Conservation (phyloP, 83 land plant genomes). For the Isoetes engelmannii region DNA sequence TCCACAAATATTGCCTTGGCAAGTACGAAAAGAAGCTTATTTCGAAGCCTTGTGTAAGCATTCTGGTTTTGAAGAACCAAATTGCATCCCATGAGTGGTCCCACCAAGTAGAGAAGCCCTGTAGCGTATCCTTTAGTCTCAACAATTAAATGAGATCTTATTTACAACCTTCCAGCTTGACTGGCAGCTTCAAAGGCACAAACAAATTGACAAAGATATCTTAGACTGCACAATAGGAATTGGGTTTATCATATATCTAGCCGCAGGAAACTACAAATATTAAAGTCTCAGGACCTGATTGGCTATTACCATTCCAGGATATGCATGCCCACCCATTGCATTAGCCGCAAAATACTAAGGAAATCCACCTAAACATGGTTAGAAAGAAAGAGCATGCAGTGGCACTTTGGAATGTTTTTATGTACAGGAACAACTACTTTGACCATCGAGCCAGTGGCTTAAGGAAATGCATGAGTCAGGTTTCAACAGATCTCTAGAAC, state of each 20-base stretch:
- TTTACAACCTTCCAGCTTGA: constrained; percentile 25
- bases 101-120: constrained; percentile 56
- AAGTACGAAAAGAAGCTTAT: constrained; percentile 41
- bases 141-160: constrained; percentile 48
- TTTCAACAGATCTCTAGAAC: no score
- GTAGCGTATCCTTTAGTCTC: constrained; percentile 88
- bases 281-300: no score
- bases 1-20: constrained; percentile 58
- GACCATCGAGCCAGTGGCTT: no score
- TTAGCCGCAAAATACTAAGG: no score
- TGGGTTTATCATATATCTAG: constrained; percentile 45
- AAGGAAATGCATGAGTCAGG: no score
- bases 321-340: no score
- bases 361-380: no score
- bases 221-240: constrained; percentile 39
- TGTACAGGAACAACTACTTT: no score
- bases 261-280: no score
- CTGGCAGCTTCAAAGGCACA: not conserved
- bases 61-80: constrained; percentile 85
- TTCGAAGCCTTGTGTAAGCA: constrained; percentile 58
- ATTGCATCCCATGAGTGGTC: constrained; percentile 32
- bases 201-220: constrained; percentile 16
- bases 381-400: no score
- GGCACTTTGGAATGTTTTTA: no score
- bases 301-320: no score